These are phyloP conservation scores for Diaporthe sp. DNA, from an alignment of 2,329 filamentous ascomycete species.

Conservation along the genomic window DNA sequence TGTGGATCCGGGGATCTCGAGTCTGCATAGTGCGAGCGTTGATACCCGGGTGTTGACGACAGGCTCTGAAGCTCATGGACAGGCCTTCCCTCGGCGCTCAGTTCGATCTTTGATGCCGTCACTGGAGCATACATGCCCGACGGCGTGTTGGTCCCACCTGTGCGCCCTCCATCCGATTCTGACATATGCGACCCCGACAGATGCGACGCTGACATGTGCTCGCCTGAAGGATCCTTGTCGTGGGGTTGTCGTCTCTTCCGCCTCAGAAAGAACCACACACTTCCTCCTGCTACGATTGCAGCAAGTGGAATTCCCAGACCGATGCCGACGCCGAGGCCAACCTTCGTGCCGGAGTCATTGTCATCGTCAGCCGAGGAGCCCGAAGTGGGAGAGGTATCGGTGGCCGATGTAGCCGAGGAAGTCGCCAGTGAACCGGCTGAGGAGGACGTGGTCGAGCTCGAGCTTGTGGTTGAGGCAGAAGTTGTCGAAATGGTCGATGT, in stretches of 20 bases:
- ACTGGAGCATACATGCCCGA: neutral
- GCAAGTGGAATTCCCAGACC: neutral
- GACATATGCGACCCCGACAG: neutral
- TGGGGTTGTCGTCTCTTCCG: neutral
- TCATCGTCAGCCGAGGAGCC: neutral
- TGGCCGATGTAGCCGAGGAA: neutral
- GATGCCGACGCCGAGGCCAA: neutral
- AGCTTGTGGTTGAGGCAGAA: neutral
- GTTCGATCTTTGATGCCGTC: neutral
- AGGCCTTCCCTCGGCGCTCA: neutral
- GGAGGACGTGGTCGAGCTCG: neutral
- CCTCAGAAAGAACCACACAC: conserved; percentile 2
- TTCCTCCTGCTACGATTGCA: neutral
- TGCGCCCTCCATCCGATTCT: neutral
- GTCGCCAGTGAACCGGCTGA: neutral
- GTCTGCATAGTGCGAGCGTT: neutral
- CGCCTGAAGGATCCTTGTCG: neutral
- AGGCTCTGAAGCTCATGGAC: conserved; percentile 9
- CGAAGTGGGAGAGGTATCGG: neutral
- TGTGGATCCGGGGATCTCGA: neutral
- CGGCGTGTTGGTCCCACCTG: neutral
- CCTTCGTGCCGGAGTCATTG: neutral
- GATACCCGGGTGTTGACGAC: neutral
- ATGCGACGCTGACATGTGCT: neutral
- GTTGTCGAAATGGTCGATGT: neutral